phyloP scores from a whole-genome alignment of 164 flowering plant genomes.

The Stephania yunnanensis region DNA sequence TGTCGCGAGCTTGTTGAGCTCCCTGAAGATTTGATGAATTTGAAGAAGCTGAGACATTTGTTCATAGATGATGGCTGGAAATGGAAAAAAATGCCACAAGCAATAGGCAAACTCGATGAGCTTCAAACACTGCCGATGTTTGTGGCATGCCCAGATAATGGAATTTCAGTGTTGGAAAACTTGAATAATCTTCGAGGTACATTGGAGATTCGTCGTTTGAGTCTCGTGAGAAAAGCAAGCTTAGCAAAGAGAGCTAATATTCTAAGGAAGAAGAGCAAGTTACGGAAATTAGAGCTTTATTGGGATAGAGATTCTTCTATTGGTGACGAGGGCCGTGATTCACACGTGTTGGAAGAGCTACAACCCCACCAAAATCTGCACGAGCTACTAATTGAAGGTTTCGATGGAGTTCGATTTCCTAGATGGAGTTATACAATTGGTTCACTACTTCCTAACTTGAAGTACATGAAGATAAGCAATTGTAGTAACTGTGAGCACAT shows the following conservation, averaged over 20 bases:
- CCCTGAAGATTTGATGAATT: neutral
- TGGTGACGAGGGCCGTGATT: neutral
- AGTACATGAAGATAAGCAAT: too few species aligned
- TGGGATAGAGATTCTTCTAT: neutral
- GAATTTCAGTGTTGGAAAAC: slow-evolving; percentile 2
- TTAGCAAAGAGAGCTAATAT: neutral
- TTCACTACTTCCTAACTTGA: too few species aligned
- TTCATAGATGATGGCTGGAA: neutral
- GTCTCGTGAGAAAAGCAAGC: neutral
- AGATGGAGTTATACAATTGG: too few species aligned
- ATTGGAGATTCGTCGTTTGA: neutral
- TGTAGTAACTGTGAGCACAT: too few species aligned
- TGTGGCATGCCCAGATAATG: neutral
- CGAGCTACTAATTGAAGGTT: too few species aligned
- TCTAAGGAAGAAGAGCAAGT: neutral
- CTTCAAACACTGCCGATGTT: slow-evolving; percentile 18
- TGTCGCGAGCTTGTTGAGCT: neutral
- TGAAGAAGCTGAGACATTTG: slow-evolving; percentile 7
- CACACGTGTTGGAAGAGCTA: slow-evolving; percentile 8
- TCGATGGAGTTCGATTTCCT: too few species aligned
- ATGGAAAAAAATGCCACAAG: neutral
- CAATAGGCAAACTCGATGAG: neutral
- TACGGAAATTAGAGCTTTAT: neutral
- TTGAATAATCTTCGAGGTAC: slow-evolving; percentile 10
- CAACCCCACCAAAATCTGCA: slow-evolving; percentile 14